These are phyloP conservation scores for Phytophthora capsici DNA, from an alignment of 352 stramenopile genomes.

Conservation along the genomic window DNA sequence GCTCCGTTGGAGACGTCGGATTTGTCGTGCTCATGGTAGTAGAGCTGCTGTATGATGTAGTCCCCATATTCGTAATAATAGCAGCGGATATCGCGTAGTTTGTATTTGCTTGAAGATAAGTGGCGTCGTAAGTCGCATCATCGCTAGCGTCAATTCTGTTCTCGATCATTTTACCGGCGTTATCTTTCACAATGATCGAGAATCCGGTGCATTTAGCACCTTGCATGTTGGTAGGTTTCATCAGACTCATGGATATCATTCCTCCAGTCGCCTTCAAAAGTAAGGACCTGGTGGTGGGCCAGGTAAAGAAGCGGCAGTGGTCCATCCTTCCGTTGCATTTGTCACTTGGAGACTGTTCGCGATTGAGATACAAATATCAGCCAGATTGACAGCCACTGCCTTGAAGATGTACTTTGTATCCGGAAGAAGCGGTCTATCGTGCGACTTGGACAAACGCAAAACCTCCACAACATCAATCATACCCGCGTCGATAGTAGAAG, in stretches of 20 bases:
- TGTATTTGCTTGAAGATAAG: slow-evolving; percentile 34
- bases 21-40: slow-evolving; percentile 35
- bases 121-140: slow-evolving; percentile 35
- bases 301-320: slow-evolving; percentile 39
- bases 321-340: slow-evolving; percentile 29
- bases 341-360: slow-evolving; percentile 19
- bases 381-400: slow-evolving; percentile 51
- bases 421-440: slow-evolving; percentile 36
- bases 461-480: slow-evolving; percentile 44
- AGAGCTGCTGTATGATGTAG: slow-evolving; percentile 38
- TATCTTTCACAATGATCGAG: slow-evolving; percentile 43
- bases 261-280: slow-evolving; percentile 61
- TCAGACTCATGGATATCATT: slow-evolving; percentile 50
- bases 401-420: slow-evolving; percentile 59
- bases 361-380: slow-evolving; percentile 50
- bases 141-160: slow-evolving; percentile 27
- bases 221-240: slow-evolving; percentile 59
- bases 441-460: slow-evolving; percentile 26
- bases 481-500: slow-evolving; percentile 28
- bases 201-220: slow-evolving; percentile 55
- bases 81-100: slow-evolving; percentile 47
- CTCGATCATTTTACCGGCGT: slow-evolving; percentile 9
- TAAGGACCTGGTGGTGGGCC: slow-evolving; percentile 50
- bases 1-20: slow-evolving; percentile 37
- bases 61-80: slow-evolving; percentile 47